A percentile compares a stretch with the other conserved stretches of the same genome.
Conservation (phyloP, 2,329 filamentous ascomycete genomes). For the Talaromyces sp. region DNA sequence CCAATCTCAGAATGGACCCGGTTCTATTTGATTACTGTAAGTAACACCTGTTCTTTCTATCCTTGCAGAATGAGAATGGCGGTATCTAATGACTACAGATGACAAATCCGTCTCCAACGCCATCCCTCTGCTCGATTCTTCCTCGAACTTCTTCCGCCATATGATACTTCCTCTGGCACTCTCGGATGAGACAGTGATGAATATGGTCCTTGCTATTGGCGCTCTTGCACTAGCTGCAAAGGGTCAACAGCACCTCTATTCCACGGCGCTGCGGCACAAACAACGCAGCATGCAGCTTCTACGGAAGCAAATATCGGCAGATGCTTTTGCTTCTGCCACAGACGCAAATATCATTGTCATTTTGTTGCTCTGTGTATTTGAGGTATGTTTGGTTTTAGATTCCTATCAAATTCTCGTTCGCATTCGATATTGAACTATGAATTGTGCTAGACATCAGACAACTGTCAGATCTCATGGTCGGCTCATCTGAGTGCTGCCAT, state of each 20-base stretch:
- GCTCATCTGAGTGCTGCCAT: conserved; percentile 11
- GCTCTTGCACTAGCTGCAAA: conserved; percentile 8
- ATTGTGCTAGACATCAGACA: conserved; percentile 10
- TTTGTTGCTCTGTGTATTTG: conserved; percentile 12
- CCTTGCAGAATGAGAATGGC: not conserved
- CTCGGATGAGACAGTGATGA: conserved; percentile 9
- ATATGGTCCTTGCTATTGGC: conserved; percentile 11
- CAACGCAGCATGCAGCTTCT: conserved; percentile 12
- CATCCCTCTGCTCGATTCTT: conserved; percentile 11
- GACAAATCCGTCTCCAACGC: conserved; percentile 10
- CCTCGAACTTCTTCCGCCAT: conserved; percentile 11
- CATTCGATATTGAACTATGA: not conserved
- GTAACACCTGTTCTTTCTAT: not conserved
- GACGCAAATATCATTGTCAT: conserved; percentile 12
- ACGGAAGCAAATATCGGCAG: conserved; percentile 8
- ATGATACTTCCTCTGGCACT: conserved; percentile 10
- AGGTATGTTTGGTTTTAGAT: not conserved
- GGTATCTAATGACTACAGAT: not conserved
- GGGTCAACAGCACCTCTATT: conserved; percentile 3
- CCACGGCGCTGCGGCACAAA: conserved; percentile 10
- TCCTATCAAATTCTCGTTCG: not conserved
- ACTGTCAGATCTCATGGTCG: conserved; percentile 12
- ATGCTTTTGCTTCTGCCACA: conserved; percentile 6
- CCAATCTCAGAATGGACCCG: not conserved
- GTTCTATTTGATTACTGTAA: conserved; percentile 11